Percentiles rank a stretch among this genome's conserved stretches.
These are phyloP conservation scores for Puccinia polysora DNA, from an alignment of 1,284 basidiomycete genomes.

Conservation along the genomic window DNA sequence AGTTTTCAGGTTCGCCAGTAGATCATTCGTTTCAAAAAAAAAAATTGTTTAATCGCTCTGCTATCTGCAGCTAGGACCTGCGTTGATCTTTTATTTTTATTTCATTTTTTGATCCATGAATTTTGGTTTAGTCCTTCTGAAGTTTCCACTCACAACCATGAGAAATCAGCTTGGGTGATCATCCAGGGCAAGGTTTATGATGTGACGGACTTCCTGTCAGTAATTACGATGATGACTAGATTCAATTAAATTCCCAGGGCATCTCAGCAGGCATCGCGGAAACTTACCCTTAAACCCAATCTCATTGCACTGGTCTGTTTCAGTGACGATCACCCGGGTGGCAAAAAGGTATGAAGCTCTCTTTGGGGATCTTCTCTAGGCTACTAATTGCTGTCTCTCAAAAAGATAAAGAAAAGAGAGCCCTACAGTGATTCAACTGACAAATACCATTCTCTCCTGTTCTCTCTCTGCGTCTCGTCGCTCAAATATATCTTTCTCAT, in stretches of 20 bases:
- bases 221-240: no score
- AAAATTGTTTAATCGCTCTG: no score
- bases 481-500: not conserved
- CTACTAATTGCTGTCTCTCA: not conserved
- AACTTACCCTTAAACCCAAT: not conserved
- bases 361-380: not conserved
- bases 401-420: no score
- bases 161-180: slow-evolving; percentile 50
- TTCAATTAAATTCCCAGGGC: not conserved
- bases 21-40: no score
- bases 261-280: not conserved
- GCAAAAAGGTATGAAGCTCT: slow-evolving; percentile 12
- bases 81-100: no score
- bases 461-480: not conserved
- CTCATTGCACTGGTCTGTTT: not conserved
- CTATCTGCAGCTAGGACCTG: no score
- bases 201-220: slow-evolving; percentile 46
- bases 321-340: slow-evolving; percentile 38
- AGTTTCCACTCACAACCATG: slow-evolving; percentile 49
- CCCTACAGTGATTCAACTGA: no score
- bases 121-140: no score
- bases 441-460: not conserved
- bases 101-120: no score
- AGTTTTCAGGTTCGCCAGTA: no score
- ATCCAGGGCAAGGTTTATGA: slow-evolving; percentile 51